Evolutionary conservation across 2,329 filamentous ascomycete genomes (phyloP), one percentile per base, ranked within the genome.

Genomic region (Fonsecaea pedrosoi): DNA sequence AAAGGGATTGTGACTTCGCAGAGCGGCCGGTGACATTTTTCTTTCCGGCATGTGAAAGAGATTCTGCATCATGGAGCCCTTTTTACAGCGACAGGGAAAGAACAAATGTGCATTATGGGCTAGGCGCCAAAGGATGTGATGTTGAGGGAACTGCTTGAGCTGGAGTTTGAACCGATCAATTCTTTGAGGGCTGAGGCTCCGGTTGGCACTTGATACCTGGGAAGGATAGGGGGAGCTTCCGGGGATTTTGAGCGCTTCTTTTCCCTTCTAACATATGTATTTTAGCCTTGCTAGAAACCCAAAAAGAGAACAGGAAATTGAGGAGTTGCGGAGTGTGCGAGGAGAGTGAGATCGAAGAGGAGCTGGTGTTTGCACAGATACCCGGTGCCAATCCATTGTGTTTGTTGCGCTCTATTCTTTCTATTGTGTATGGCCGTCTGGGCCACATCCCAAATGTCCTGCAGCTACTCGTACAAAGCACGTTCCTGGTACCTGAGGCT

Each of bases 71-170:
- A 34, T 34, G 10, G 37, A 42, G 10, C 42, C 13, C 13, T 37
- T 60, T 62, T 67, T 63, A 57, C 54, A 66, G 68, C 62, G 65
- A 66, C 53, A 57, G 59, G 54, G 61, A 54, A 42, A 61, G 57
- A 61, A 40, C 58, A 68, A 42, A 25, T 67, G 68, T 64, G 68
- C 66, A 68, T 70, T 64, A 70, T 68, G 63, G 67, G 38, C 45
- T 48, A 62, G 68, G 68, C 68, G 68, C 66, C 68, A 65, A 53
- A 60, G 61, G 60, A 60, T 60, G 45, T 8, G 30, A 54, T 21
- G 65, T 65, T 62, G 65, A 65, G 54, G 68, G 61, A 38, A 32
- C 30, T 30, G 34, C 55, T 63, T 65, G 50, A 54, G 56, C 60
- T 30, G 64, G 67, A 66, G 63, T 69, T 57, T 62, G 64, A 58